A percentile compares a stretch with the other conserved stretches of the same genome.
phyloP scores from a whole-genome alignment of 495 filamentous ascomycete species.

The Coniosporium apollinis region DNA sequence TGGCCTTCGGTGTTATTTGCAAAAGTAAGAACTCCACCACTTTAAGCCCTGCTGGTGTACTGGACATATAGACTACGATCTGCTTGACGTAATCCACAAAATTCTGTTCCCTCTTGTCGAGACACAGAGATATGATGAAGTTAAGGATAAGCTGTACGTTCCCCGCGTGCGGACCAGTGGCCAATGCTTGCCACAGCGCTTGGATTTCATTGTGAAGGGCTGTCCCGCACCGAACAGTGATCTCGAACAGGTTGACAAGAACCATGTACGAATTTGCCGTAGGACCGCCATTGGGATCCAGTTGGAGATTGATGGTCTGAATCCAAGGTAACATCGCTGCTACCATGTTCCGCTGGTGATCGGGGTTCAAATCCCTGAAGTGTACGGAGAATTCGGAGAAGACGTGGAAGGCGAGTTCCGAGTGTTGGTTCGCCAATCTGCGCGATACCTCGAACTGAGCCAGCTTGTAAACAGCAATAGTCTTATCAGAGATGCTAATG shows the following conservation, averaged over 20 bases:
- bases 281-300: slow-evolving; percentile 88
- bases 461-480: slow-evolving; percentile 90
- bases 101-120: slow-evolving; percentile 89
- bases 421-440: slow-evolving; percentile 69
- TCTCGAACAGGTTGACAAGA: slow-evolving; percentile 86
- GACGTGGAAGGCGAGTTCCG: slow-evolving; percentile 75
- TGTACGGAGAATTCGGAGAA: slow-evolving; percentile 88
- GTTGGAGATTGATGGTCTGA: slow-evolving; percentile 76
- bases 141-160: slow-evolving; percentile 90
- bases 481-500: slow-evolving; percentile 96
- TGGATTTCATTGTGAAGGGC: slow-evolving; percentile 85
- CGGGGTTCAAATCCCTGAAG: slow-evolving; percentile 67
- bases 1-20: slow-evolving; percentile 76
- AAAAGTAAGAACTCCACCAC: slow-evolving; percentile 86
- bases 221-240: slow-evolving; percentile 75
- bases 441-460: slow-evolving; percentile 95
- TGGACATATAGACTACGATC: slow-evolving; percentile 86
- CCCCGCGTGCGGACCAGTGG: slow-evolving; percentile 82
- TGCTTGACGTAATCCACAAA: slow-evolving; percentile 97
- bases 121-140: slow-evolving; percentile 83
- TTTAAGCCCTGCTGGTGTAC: slow-evolving; percentile 76
- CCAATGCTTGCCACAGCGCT: slow-evolving; percentile 91
- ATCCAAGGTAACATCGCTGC: slow-evolving; percentile 93
- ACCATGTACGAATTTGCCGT: slow-evolving; percentile 87
- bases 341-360: slow-evolving; percentile 81